These are phyloP conservation scores for Domatiomyces catenatus DNA, from an alignment of 2,329 filamentous ascomycete genomes.

Conservation along the genomic window DNA sequence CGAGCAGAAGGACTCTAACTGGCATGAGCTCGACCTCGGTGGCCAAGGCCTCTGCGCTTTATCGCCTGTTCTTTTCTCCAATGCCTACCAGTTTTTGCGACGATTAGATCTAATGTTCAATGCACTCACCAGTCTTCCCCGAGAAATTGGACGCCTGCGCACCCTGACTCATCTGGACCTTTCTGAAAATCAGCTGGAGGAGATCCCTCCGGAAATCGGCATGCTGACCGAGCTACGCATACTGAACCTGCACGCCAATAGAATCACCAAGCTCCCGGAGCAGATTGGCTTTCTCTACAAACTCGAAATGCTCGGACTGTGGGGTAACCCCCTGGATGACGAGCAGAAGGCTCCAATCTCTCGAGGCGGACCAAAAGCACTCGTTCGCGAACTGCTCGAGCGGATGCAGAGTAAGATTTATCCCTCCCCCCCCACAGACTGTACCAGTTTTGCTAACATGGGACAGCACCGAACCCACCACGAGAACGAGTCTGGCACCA, in stretches of 20 bases:
- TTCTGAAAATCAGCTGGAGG: slow-evolving; percentile 70
- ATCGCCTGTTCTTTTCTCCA: slow-evolving; percentile 58
- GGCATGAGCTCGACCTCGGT: slow-evolving; percentile 86
- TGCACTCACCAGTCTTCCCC: slow-evolving; percentile 65
- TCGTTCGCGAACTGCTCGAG: slow-evolving; percentile 73
- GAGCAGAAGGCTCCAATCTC: slow-evolving; percentile 67
- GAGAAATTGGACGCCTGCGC: slow-evolving; percentile 66
- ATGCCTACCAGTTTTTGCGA: slow-evolving; percentile 64
- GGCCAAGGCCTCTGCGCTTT: slow-evolving; percentile 86
- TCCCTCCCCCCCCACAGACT: not conserved
- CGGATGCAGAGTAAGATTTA: slow-evolving; percentile 58
- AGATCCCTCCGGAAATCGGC: slow-evolving; percentile 77
- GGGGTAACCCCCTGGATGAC: slow-evolving; percentile 72
- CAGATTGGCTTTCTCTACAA: slow-evolving; percentile 82
- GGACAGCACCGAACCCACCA: slow-evolving; percentile 59
- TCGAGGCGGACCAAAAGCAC: slow-evolving; percentile 70
- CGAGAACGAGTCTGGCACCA: slow-evolving; percentile 60
- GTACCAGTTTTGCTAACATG: slow-evolving; percentile 8
- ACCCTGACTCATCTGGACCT: slow-evolving; percentile 71
- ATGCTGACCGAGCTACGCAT: slow-evolving; percentile 91
- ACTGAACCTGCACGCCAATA: slow-evolving; percentile 76
- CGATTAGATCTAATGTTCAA: slow-evolving; percentile 92
- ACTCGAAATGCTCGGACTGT: slow-evolving; percentile 76
- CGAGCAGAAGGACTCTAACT: slow-evolving; percentile 58
- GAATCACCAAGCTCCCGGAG: slow-evolving; percentile 59